Evolutionary conservation across 73 alveolate species (phyloP), one percentile per base, ranked within the genome.

Genomic region (Effrenium voratum): DNA sequence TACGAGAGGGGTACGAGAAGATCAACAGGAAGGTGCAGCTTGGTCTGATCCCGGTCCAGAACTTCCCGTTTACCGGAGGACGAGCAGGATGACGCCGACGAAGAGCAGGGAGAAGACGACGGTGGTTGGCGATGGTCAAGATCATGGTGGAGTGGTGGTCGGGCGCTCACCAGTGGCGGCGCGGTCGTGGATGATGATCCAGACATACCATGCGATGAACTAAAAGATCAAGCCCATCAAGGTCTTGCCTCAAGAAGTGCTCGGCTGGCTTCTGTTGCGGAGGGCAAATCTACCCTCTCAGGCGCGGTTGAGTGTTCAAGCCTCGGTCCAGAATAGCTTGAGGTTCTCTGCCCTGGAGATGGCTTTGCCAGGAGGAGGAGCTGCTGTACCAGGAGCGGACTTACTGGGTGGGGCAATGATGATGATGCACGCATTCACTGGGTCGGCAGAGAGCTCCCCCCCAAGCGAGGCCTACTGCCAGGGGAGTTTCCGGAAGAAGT

Each of bases 221-320:
- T 43, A 0, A 44, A 80, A 0, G 91, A n/a, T 43, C 15, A 1
- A n/a, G 12, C 1, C 22, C n/a, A 40, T 55, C 2, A 32, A 44
- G 0, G 91, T 80, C 0, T 34, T 80, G 22, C 91, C 91, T 1
- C 13, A 32, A 6, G 91, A 80, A 38, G 73, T 45, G 57, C 36
- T 80, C 50, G 91, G 91, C 0, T 80, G 91, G 91, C 91, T 80
- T 6, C 49, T 80, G n/a, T 32, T 80, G 44, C 28, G 91, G 15
- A 0, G 91, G 0, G 73, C 91, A 0, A 55, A 55, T 13, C 5
- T 80, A 32, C 44, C 43, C 24, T 0, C 34, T 8, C 45, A n/a
- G 0, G 16, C 30, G 2, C 49, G 73, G 8, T n/a, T 80, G 2
- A 24, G 72, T 0, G 91, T 80, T 0, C 91, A 80, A 47, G 70